Conservation (phyloP, 2,329 filamentous ascomycete species). For the Hymenoscyphus albidus region DNA sequence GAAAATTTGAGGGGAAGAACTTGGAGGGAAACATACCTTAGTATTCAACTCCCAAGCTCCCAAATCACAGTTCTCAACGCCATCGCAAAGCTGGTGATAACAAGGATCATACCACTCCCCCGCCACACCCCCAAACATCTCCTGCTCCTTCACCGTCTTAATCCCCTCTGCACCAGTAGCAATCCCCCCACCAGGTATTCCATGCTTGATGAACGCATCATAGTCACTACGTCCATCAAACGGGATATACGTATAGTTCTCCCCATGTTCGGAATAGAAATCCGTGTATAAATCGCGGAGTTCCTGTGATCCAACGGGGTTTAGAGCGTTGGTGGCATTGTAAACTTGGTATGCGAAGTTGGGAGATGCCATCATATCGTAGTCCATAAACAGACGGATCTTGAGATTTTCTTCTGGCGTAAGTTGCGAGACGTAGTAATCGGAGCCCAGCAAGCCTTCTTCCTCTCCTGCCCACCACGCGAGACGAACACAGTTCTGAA, state of each 20-base stretch:
- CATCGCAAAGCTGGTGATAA: constrained; percentile 59
- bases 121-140: constrained; percentile 64
- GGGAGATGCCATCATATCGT: constrained; percentile 63
- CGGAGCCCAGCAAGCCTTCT: constrained; percentile 59
- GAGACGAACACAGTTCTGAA: constrained; percentile 63
- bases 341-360: constrained; percentile 66
- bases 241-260: constrained; percentile 64
- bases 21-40: constrained; percentile 43
- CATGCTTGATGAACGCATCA: constrained; percentile 66
- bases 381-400: constrained; percentile 64
- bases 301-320: constrained; percentile 40
- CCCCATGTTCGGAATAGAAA: constrained; percentile 58
- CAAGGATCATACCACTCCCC: constrained; percentile 56
- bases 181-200: constrained; percentile 70
- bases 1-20: not conserved
- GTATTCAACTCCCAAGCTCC: constrained; percentile 58
- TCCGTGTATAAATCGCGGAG: constrained; percentile 52
- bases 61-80: constrained; percentile 52
- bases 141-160: constrained; percentile 62
- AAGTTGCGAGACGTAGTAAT: constrained; percentile 54
- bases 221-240: constrained; percentile 81
- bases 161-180: constrained; percentile 72
- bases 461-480: constrained; percentile 66
- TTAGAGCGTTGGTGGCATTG: constrained; percentile 40
- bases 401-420: constrained; percentile 52